A percentile compares a stretch with the other conserved stretches of the same genome.
Conservation (phyloP, 208 protist genomes). For the Novymonas esmeraldas region DNA sequence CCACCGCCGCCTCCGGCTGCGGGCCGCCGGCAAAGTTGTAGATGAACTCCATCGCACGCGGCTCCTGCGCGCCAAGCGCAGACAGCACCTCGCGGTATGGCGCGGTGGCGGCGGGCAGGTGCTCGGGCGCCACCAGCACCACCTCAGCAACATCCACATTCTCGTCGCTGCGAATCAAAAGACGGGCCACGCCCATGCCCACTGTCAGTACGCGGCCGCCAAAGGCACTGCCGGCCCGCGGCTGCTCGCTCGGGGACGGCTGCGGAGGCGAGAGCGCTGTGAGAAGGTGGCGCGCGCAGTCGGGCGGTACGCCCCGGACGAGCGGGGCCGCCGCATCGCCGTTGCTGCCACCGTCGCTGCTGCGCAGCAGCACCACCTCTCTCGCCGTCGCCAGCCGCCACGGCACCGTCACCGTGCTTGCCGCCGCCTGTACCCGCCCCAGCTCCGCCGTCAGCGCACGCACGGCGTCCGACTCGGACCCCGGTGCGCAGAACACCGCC, state of each 20-base stretch:
- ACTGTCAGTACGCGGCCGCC: constrained; percentile 14
- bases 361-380: not conserved
- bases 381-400: constrained; percentile 1
- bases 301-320: constrained; percentile 4
- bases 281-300: constrained; percentile 23
- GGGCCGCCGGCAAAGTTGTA: not conserved
- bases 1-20: not conserved
- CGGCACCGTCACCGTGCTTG: not conserved
- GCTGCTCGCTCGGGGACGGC: too few relatives aligned
- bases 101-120: constrained; percentile 5
- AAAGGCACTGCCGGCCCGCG: too few relatives aligned
- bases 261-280: not conserved
- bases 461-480: constrained; percentile 2
- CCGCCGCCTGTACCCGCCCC: not conserved
- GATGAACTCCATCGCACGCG: constrained; percentile 25
- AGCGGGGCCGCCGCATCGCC: not conserved
- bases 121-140: constrained; percentile 30
- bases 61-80: constrained; percentile 17
- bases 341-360: too few relatives aligned
- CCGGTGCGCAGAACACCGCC: constrained; percentile 4
- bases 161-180: constrained; percentile 17
- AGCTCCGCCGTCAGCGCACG: constrained; percentile 13
- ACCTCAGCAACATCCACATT: constrained; percentile 22
- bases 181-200: constrained; percentile 22
- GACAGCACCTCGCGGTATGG: constrained; percentile 18